Evolutionary conservation across 2,329 filamentous ascomycete genomes (phyloP), one percentile per base, ranked within the genome.

Genomic region (Colletotrichum abscissum): DNA sequence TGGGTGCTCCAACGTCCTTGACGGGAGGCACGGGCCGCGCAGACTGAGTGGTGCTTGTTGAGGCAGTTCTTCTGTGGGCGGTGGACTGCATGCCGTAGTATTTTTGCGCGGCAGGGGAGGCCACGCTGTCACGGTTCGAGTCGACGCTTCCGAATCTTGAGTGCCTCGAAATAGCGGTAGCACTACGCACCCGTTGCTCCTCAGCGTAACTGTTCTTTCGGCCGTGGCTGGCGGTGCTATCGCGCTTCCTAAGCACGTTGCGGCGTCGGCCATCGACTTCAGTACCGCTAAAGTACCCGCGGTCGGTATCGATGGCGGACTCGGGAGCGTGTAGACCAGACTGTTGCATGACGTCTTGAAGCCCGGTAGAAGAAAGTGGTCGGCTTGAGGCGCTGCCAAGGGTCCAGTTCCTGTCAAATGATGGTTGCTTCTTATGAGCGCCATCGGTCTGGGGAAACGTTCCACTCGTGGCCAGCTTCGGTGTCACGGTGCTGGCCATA

Each of bases 201-300:
- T 95, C 93, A 5, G 92, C 87, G 79, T 95, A 93, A 82, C 94
- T 97, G 14, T 93, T 91, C 77, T 93, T 92, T 59, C 92, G 89
- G 49, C 92, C 92, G 81, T 94, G 90, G 22, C 71, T 71, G 33
- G 83, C 85, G 60, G 71, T 82, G 74, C 90, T 92, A 73, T 91
- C 90, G 70, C 94, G 92, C 84, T 97, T 97, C 82, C 94, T 94
- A 76, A 98, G 86, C 59, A 97, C 87, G 79, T 95, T 97, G 58
- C 94, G 90, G 77, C 90, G 91, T 71, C 93, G 91, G 56, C 90
- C 90, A 75, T 98, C 95, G 12, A 92, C 87, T 78, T 98, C 96
- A 19, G 93, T 93, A 3, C 95, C 95, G 8, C 96, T 98, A 80
- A 98, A 98, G 82, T 98, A 98, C 28, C 95, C 96, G 46, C 95